A percentile compares a stretch with the other conserved stretches of the same genome.
These are phyloP conservation scores for Fulvia fulva DNA, from an alignment of 2,329 filamentous ascomycete species.

Conservation along the genomic window DNA sequence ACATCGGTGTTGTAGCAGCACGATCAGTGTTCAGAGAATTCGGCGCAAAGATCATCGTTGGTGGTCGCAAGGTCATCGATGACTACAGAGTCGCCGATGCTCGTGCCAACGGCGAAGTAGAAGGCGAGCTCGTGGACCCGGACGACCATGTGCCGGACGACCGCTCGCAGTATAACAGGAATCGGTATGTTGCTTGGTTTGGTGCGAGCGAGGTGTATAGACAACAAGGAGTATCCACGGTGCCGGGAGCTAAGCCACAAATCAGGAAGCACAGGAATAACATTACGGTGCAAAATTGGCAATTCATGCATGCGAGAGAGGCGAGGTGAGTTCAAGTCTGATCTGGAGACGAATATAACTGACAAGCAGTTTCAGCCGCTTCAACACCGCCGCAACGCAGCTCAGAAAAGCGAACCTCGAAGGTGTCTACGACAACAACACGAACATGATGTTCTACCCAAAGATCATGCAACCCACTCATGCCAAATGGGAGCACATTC, in stretches of 20 bases:
- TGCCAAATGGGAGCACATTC: constrained; percentile 72
- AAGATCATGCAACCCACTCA: constrained; percentile 85
- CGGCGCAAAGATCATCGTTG: constrained; percentile 88
- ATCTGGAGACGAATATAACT: background rate
- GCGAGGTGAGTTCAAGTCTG: constrained; percentile 62
- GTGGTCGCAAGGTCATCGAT: constrained; percentile 77
- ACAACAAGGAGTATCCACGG: constrained; percentile 48
- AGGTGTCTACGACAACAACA: constrained; percentile 90
- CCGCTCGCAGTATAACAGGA: constrained; percentile 95
- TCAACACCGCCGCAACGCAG: constrained; percentile 71
- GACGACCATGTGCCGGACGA: constrained; percentile 70
- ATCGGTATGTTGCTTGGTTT: constrained; percentile 98
- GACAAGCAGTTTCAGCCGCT: constrained; percentile 57
- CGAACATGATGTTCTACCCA: constrained; percentile 85
- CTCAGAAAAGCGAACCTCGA: constrained; percentile 65
- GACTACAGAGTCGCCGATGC: constrained; percentile 82
- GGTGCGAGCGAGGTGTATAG: constrained; percentile 96
- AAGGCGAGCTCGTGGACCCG: constrained; percentile 88
- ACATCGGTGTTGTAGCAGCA: constrained; percentile 94
- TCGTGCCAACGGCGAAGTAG: constrained; percentile 70
- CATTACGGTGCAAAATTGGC: constrained; percentile 93
- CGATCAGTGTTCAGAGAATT: constrained; percentile 97
- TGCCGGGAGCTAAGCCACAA: constrained; percentile 63
- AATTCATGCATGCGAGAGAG: constrained; percentile 87
- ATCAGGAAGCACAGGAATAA: constrained; percentile 79